phyloP scores from a whole-genome alignment of 768 basidiomycete species.

The Boletus tylopilopsis region DNA sequence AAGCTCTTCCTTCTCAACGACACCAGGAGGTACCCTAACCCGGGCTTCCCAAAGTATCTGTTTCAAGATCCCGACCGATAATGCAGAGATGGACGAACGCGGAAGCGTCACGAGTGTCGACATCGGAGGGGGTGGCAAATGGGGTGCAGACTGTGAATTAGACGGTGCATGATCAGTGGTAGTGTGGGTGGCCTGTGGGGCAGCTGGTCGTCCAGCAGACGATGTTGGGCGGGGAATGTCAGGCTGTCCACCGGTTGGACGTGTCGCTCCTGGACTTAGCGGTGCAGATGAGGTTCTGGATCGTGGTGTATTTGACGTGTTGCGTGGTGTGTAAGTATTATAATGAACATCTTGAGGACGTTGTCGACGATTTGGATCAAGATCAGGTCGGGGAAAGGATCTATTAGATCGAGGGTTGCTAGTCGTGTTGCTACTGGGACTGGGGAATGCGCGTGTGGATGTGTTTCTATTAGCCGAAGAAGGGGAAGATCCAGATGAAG shows the following conservation, averaged over 20 bases:
- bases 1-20: constrained; percentile 87
- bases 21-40: constrained; percentile 45
- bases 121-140: constrained; percentile 45
- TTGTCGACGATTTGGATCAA: constrained; percentile 44
- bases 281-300: constrained; percentile 24
- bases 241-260: background rate
- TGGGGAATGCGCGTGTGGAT: constrained; percentile 8
- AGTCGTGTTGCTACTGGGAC: constrained; percentile 3
- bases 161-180: constrained; percentile 8
- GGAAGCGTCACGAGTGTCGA: constrained; percentile 67
- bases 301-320: constrained; percentile 10
- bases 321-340: constrained; percentile 16
- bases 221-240: constrained; percentile 16
- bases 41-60: constrained; percentile 77
- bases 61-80: constrained; percentile 76
- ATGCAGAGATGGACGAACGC: constrained; percentile 47
- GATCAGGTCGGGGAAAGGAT: constrained; percentile 61
- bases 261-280: constrained; percentile 9
- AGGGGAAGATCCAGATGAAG: constrained; percentile 6
- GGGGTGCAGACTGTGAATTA: constrained; percentile 33
- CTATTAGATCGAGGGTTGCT: constrained; percentile 25
- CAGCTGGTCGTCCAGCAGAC: constrained; percentile 11
- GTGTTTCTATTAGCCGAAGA: constrained; percentile 18
- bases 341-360: constrained; percentile 17
- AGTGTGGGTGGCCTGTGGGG: constrained; percentile 7